Evolutionary conservation across 805 yeast genomes (phyloP).

Genomic region (Torulaspora gathmanii): DNA sequence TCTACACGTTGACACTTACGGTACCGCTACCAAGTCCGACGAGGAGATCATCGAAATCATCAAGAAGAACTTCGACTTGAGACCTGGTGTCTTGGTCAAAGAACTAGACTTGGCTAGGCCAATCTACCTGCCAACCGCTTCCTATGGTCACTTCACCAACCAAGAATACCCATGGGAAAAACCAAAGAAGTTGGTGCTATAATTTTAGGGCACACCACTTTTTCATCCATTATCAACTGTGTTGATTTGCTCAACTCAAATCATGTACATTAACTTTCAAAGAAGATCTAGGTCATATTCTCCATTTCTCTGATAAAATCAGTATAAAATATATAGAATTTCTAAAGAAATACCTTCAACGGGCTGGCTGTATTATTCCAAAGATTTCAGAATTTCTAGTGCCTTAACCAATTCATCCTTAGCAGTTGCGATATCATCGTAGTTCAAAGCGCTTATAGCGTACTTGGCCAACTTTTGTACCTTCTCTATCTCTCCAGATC

Average conservation of each 20-base stretch:
- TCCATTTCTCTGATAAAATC: background rate
- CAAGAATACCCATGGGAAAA: slow-evolving; percentile 98
- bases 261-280: slow-evolving; percentile 17
- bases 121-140: slow-evolving; percentile 97
- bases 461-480: slow-evolving; percentile 69
- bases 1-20: slow-evolving; percentile 95
- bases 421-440: slow-evolving; percentile 69
- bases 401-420: slow-evolving; percentile 55
- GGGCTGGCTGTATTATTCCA: slow-evolving; percentile 8
- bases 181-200: slow-evolving; percentile 73
- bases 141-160: slow-evolving; percentile 99
- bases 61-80: slow-evolving; percentile 91
- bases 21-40: slow-evolving; percentile 87
- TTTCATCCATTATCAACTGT: background rate
- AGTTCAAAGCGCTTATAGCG: slow-evolving; percentile 74
- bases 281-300: background rate
- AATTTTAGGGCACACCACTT: slow-evolving; percentile 26
- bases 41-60: slow-evolving; percentile 88
- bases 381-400: slow-evolving; percentile 15
- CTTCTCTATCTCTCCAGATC: slow-evolving; percentile 50
- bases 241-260: slow-evolving; percentile 24
- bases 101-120: slow-evolving; percentile 98
- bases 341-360: slow-evolving; percentile 14
- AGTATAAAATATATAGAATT: slow-evolving; percentile 8
- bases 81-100: slow-evolving; percentile 98